Evolutionary conservation across 2,329 filamentous ascomycete genomes (phyloP).

Genomic region (Monilinia fructigena): DNA sequence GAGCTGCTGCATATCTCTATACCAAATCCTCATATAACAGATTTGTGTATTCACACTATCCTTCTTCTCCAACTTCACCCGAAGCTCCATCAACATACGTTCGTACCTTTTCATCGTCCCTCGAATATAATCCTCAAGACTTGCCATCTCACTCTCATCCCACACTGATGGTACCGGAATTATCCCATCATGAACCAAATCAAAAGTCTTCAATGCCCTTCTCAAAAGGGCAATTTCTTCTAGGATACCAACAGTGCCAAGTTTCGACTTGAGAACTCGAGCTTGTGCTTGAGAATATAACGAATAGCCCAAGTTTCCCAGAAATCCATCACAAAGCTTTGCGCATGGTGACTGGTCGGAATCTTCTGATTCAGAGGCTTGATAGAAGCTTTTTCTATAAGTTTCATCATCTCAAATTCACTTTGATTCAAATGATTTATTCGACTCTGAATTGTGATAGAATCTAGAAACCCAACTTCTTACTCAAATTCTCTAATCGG

Average conservation of each 20-base stretch:
- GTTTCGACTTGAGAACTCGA: background rate
- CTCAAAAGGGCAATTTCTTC: background rate
- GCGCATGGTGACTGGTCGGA: background rate
- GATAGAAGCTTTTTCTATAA: background rate
- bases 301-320: background rate
- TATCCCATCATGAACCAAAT: background rate
- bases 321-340: background rate
- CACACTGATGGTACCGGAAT: background rate
- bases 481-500: background rate
- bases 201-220: background rate
- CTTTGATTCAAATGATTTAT: background rate
- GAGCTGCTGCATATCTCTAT: too few species aligned
- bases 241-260: background rate
- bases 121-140: background rate
- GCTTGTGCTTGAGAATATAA: background rate
- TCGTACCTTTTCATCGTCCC: too few species aligned
- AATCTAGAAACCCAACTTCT: background rate
- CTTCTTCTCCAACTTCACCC: too few species aligned
- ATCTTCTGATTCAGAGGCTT: background rate
- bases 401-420: background rate
- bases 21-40: too few species aligned
- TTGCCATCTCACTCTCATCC: background rate
- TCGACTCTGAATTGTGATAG: background rate
- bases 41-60: too few species aligned
- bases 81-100: too few species aligned